Conservation (phyloP, 306 rosid species). For the Begonia peltatifolia region DNA sequence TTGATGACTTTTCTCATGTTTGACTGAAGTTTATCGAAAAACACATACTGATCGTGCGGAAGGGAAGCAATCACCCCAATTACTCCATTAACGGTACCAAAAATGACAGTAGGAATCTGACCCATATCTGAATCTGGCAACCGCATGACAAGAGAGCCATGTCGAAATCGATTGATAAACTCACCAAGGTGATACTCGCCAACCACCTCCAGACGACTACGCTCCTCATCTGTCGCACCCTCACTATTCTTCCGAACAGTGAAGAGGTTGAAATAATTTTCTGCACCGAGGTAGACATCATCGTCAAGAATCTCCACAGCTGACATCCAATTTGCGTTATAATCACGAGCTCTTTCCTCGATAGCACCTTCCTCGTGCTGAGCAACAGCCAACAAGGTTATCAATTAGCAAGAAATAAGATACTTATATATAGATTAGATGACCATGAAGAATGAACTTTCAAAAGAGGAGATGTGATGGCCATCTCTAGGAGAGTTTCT, state of each 20-base stretch:
- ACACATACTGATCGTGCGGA: slow-evolving; percentile 71
- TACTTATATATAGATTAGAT: too few species aligned
- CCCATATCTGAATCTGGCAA: slow-evolving; percentile 91
- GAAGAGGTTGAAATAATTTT: slow-evolving; percentile 49
- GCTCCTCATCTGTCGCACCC: slow-evolving; percentile 89
- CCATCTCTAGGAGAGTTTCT: too few species aligned
- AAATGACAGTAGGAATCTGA: slow-evolving; percentile 86
- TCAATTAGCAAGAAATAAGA: not conserved
- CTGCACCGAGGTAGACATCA: slow-evolving; percentile 83
- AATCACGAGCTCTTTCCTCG: slow-evolving; percentile 97
- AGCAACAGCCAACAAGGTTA: slow-evolving; percentile 1
- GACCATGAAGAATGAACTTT: too few species aligned
- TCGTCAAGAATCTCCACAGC: slow-evolving; percentile 98
- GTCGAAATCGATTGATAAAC: slow-evolving; percentile 67
- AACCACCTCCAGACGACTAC: slow-evolving; percentile 80
- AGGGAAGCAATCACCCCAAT: slow-evolving; percentile 97
- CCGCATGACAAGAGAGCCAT: slow-evolving; percentile 90
- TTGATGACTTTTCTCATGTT: slow-evolving; percentile 80
- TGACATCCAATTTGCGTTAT: slow-evolving; percentile 90
- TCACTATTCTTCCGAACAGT: slow-evolving; percentile 60
- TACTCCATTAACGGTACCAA: slow-evolving; percentile 90
- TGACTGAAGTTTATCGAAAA: slow-evolving; percentile 87
- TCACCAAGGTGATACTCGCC: slow-evolving; percentile 95
- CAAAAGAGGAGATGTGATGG: too few species aligned
- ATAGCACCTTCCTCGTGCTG: slow-evolving; percentile 99